Evolutionary conservation across 1,284 basidiomycete species (phyloP).

Genomic region (Cryptococcus depauperatus): DNA sequence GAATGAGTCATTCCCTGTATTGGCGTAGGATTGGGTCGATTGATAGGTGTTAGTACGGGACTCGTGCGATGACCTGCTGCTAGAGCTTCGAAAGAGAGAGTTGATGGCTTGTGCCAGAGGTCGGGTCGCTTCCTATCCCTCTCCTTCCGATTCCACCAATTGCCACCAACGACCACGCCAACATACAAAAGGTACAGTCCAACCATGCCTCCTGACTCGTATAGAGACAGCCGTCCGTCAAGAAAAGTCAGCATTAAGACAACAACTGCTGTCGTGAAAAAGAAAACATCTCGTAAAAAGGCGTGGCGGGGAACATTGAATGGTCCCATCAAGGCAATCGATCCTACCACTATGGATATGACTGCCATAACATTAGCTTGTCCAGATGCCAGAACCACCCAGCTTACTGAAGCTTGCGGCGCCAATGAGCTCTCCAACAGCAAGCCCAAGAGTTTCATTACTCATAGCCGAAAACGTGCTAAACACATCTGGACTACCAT

Average conservation of each 20-base stretch:
- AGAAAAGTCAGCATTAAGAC: constrained; percentile 67
- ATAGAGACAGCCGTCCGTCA: constrained; percentile 64
- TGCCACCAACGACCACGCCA: constrained; percentile 61
- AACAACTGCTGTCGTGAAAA: constrained; percentile 74
- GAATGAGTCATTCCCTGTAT: not conserved
- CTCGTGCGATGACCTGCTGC: not conserved
- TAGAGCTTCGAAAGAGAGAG: not conserved
- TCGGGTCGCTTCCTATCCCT: constrained; percentile 35
- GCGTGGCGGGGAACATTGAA: constrained; percentile 73
- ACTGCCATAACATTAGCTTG: too few species aligned
- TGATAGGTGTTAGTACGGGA: not conserved
- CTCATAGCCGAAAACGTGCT: constrained; percentile 91
- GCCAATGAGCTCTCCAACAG: constrained; percentile 89
- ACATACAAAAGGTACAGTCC: constrained; percentile 74
- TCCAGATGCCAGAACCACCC: not conserved
- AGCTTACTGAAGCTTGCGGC: constrained; percentile 74
- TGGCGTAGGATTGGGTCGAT: not conserved
- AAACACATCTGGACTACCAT: constrained; percentile 87
- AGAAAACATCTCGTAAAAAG: constrained; percentile 87
- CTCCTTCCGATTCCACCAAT: constrained; percentile 64
- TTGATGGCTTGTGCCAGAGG: not conserved
- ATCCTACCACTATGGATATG: constrained; percentile 87
- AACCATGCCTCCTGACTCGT: constrained; percentile 69
- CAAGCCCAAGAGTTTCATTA: constrained; percentile 73
- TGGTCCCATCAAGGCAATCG: constrained; percentile 90